Evolutionary conservation across 164 flowering plant species (phyloP).

Genomic region (Buxus sempervirens): DNA sequence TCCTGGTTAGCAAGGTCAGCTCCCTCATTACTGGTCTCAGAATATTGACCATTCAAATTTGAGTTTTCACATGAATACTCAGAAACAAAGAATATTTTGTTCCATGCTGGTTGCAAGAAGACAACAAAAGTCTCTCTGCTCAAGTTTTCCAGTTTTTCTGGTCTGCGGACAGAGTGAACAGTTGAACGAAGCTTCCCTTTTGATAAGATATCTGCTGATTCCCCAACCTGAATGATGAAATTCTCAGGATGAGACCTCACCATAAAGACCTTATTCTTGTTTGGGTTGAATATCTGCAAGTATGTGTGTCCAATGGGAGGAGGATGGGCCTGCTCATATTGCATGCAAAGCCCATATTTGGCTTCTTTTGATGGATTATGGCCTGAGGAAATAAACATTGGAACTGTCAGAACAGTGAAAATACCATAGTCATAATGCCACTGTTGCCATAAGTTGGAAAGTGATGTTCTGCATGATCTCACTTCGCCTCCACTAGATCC

Average conservation of each 20-base stretch:
- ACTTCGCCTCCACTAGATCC: slow-evolving; percentile 17
- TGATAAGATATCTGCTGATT: slow-evolving; percentile 85
- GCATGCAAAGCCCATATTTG: slow-evolving; percentile 10
- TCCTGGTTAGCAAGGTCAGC: slow-evolving; percentile 7
- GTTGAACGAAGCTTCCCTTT: slow-evolving; percentile 82
- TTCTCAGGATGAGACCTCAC: slow-evolving; percentile 62
- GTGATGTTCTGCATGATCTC: slow-evolving; percentile 17
- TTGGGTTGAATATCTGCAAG: slow-evolving; percentile 67
- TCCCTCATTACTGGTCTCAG: slow-evolving; percentile 7
- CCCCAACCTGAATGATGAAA: slow-evolving; percentile 89
- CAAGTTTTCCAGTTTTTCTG: slow-evolving; percentile 32
- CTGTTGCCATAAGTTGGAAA: slow-evolving; percentile 75
- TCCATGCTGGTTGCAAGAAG: slow-evolving; percentile 92
- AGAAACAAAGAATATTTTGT: slow-evolving; percentile 50
- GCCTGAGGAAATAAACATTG: slow-evolving; percentile 49
- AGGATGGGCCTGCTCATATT: slow-evolving; percentile 28
- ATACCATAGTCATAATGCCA: slow-evolving; percentile 98
- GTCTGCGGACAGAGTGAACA: slow-evolving; percentile 79
- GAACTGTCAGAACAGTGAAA: slow-evolving; percentile 79
- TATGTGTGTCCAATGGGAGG: slow-evolving; percentile 54
- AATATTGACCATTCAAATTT: slow-evolving; percentile 4
- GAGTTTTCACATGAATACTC: slow-evolving; percentile 26
- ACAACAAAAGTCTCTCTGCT: slow-evolving; percentile 91
- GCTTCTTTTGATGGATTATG: slow-evolving; percentile 6
- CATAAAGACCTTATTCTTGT: slow-evolving; percentile 34